Percentiles rank a stretch among this genome's conserved stretches.
These are phyloP conservation scores for Ogataea siamensis DNA, from an alignment of 805 yeast genomes.

Conservation along the genomic window DNA sequence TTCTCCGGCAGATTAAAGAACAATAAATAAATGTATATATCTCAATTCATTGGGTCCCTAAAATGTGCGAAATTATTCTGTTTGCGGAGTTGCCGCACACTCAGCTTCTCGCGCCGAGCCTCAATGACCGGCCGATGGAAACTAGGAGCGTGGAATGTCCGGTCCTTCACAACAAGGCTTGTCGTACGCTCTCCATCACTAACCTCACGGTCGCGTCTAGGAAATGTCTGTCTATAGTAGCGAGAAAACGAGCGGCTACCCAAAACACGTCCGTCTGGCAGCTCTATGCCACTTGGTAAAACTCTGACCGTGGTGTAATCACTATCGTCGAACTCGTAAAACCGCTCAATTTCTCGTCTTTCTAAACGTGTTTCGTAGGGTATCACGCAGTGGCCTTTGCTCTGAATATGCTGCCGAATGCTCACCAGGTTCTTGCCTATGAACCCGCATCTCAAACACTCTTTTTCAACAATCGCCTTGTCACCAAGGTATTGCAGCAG, in stretches of 20 bases:
- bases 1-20: slow-evolving; percentile 24
- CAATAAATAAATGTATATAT: slow-evolving; percentile 10
- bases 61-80: slow-evolving; percentile 71
- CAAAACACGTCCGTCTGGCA: slow-evolving; percentile 74
- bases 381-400: slow-evolving; percentile 83
- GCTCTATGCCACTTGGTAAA: slow-evolving; percentile 50
- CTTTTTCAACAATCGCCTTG: slow-evolving; percentile 71
- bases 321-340: slow-evolving; percentile 62
- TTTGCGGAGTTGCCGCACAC: slow-evolving; percentile 10
- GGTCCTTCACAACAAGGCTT: slow-evolving; percentile 18
- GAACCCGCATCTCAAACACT: slow-evolving; percentile 78
- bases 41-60: slow-evolving; percentile 46
- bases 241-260: slow-evolving; percentile 77
- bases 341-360: slow-evolving; percentile 63
- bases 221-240: slow-evolving; percentile 61
- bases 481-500: slow-evolving; percentile 70
- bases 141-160: background rate
- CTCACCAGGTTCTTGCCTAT: slow-evolving; percentile 78
- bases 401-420: slow-evolving; percentile 79
- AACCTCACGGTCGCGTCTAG: slow-evolving; percentile 41
- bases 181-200: slow-evolving; percentile 62
- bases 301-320: slow-evolving; percentile 31
- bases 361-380: slow-evolving; percentile 85
- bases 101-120: slow-evolving; percentile 1
- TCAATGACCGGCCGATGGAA: slow-evolving; percentile 5